Evolutionary conservation across 1,139 yeast genomes (phyloP), one percentile per base, ranked within the genome.

Genomic region (Candida sp.): DNA sequence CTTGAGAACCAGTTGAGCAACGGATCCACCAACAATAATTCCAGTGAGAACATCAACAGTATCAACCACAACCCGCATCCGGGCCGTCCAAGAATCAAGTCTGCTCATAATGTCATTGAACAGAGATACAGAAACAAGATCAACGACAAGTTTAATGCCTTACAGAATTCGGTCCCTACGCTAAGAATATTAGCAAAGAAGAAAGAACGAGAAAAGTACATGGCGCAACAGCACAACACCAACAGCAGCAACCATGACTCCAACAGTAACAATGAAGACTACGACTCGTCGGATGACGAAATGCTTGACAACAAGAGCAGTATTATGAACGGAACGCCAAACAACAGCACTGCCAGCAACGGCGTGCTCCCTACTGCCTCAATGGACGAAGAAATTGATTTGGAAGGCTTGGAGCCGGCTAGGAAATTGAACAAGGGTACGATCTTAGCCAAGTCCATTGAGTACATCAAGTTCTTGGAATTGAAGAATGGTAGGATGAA

Each of bases 401-500:
- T 76, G 37, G 80, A 76, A 60, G 81, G 80, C 3, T 65, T 77
- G 48, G 78, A 74, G 54, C 81, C 81, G 1, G 81, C 81, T 6
- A 62, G 73, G 43, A 77, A 77, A 55, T 62, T 77, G 46, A 76
- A 75, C 58, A 77, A 77, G 60, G 80, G 80, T 2, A 76, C 78
- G 17, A 75, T 76, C 23, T 62, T 77, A 47, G 70, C 78, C 47
- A 77, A 77, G 57, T 71, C 76, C 17, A 72, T 77, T 26, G 81
- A 77, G 58, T 77, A 77, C 57, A 76, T 77, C 57, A 70, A 73
- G 58, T 75, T 75, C 54, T 63, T 77, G 47, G 80, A 77, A 54
- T 54, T 65, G 53, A 75, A 77, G 53, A 76, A 77, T 52, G 63
- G 62, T 33, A 61, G 66, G 47, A 70, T 76, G 69, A 68, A 58